Conservation (phyloP, 352 stramenopile species). For the Globisporangium nagaii region DNA sequence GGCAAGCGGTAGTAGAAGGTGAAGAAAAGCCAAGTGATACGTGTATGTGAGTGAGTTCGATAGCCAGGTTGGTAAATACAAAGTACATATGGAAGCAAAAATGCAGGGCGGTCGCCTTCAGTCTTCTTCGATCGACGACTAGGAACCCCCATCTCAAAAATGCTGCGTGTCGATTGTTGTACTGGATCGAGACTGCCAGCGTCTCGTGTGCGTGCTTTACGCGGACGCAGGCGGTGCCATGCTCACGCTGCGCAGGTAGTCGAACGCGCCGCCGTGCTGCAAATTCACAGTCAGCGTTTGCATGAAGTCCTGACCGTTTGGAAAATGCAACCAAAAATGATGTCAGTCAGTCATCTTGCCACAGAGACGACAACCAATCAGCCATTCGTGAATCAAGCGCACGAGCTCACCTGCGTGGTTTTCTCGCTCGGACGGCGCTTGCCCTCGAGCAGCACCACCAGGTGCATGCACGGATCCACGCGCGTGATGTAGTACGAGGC, state of each 20-base stretch:
- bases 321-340: not conserved
- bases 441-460: slow-evolving; percentile 69
- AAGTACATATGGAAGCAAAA: not conserved
- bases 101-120: not conserved
- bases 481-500: slow-evolving; percentile 71
- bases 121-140: not conserved
- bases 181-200: no score
- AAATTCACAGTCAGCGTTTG: slow-evolving; percentile 70
- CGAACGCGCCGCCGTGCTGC: slow-evolving; percentile 66
- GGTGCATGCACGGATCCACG: slow-evolving; percentile 67
- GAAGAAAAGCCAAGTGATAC: no score
- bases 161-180: not conserved
- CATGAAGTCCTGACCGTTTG: slow-evolving; percentile 80
- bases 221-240: slow-evolving; percentile 2
- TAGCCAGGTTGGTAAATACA: not conserved
- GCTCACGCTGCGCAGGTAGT: slow-evolving; percentile 17
- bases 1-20: not conserved
- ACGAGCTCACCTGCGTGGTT: slow-evolving; percentile 44
- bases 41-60: not conserved
- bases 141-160: not conserved
- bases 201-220: no score
- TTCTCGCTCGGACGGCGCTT: slow-evolving; percentile 68
- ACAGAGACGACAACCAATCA: not conserved
- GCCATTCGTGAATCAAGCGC: not conserved
- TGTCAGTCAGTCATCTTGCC: not conserved